phyloP scores from a whole-genome alignment of 768 basidiomycete species.

The Erythrobasidium yunnanense region DNA sequence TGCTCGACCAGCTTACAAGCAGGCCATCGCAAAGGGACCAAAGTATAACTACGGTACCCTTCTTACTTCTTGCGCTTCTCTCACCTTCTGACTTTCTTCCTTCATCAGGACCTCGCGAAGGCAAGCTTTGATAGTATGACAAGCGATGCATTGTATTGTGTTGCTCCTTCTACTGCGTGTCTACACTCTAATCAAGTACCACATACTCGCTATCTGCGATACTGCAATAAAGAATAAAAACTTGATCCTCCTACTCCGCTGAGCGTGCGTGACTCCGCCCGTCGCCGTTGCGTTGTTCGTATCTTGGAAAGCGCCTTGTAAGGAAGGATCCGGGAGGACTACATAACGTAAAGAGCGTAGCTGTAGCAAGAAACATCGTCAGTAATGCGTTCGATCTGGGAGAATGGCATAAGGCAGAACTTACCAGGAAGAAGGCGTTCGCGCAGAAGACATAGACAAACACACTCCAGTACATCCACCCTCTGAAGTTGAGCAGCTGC shows the following conservation, averaged over 20 bases:
- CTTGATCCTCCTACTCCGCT: slow-evolving; percentile 70
- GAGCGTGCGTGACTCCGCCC: slow-evolving; percentile 61
- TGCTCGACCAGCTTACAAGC: slow-evolving; percentile 3
- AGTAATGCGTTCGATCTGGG: neutral
- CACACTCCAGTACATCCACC: slow-evolving; percentile 55
- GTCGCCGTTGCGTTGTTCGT: slow-evolving; percentile 47
- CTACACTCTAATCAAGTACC: slow-evolving; percentile 60
- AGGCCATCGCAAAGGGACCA: slow-evolving; percentile 13
- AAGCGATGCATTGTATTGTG: neutral
- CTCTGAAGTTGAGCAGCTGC: slow-evolving; percentile 55
- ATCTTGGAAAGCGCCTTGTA: slow-evolving; percentile 29
- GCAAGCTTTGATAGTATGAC: neutral
- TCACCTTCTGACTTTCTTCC: neutral
- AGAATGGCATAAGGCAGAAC: slow-evolving; percentile 38
- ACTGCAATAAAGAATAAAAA: slow-evolving; percentile 81
- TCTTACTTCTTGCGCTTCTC: neutral
- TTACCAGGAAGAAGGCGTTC: slow-evolving; percentile 84
- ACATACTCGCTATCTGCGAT: slow-evolving; percentile 75
- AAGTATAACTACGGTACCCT: slow-evolving; percentile 14
- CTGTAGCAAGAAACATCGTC: slow-evolving; percentile 45
- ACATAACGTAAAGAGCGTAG: slow-evolving; percentile 85
- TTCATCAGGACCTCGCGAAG: too few relatives aligned
- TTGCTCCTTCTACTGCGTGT: neutral
- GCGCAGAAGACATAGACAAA: slow-evolving; percentile 80
- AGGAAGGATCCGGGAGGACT: slow-evolving; percentile 43